Evolutionary conservation across 2,329 filamentous ascomycete species (phyloP), one percentile per base, ranked within the genome.

Genomic region (Boeremia lycopersici): DNA sequence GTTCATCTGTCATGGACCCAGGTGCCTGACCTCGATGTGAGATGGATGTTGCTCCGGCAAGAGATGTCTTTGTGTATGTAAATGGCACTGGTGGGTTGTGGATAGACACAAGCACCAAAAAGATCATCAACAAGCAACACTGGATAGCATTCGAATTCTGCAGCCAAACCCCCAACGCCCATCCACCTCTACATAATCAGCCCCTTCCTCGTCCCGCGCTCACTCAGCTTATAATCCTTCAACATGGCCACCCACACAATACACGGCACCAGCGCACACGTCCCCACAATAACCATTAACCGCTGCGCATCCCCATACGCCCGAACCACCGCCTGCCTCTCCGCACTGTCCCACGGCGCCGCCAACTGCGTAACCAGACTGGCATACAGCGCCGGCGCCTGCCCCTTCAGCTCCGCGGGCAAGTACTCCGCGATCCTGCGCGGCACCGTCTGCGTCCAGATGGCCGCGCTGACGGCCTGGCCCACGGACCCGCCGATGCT

Each of bases 361-460:
- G 65, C 69, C n/a, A 86, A 68, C 57, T 89, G 86, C 3, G 74
- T 75, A 1, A 75, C 75, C 17, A 87, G 63, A 63, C 79, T 78
- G 25, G 78, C 77, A 57, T 59, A 63, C 11, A 66, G 53, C 4
- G 29, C 12, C 7, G 36, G 43, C 9, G 55, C 48, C 29, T 58
- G 19, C 11, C 28, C 34, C 19, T 56, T 60, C 4, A 51, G 43
- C n/a, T 47, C 56, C 2, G 41, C 52, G 5, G 63, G 67, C 31
- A 70, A 46, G 36, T 64, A 62, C 26, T 57, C 43, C 3, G 31
- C 45, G 12, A 67, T 49, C 35, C 56, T 59, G 23, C 39, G 47
- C 12, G 79, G 79, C 55, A 89, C 81, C 2, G 81, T 80, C 50
- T 81, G 77, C 0, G 82, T 84, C 86, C 86, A 89, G 51, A 89